Base-by-base conservation (phyloP, 2,329 filamentous ascomycete genomes). In the Pestalotiopsis sp. region DNA sequence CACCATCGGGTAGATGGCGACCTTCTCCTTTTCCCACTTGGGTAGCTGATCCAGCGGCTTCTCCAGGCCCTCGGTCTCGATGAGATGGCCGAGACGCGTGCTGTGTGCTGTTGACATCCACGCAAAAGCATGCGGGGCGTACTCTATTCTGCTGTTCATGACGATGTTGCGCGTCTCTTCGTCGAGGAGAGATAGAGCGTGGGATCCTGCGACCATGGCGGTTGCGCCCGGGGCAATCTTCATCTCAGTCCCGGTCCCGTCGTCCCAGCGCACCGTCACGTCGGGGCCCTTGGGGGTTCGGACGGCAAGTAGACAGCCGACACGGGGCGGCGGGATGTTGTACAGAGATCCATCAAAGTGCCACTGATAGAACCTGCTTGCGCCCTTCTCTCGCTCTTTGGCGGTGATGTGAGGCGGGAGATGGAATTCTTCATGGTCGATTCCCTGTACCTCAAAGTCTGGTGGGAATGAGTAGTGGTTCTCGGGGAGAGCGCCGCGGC, bases 281-380 rank as follows among this genome's bases (percentile, higher is more conserved):
- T 83, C 83, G 38, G 90, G 85, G 4, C 90, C 91, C 20, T 85
- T 83, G 0, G 92, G 92, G 0, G 94, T 92, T 41, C 85, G 84
- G n/a, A 94, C 92, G 0, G 92, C 92, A 68, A 94, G 84, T 25
- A 95, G 85, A 1, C 90, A 90, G 0, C 92, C 95, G 3, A 91
- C 92, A 27, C 90, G 85, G 2, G 92, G 92, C 3, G 92, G 92
- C n/a, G 92, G 88, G 7, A 94, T 85, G 20, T 88, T 91, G 76
- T 94, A 94, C 5, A 94, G 82, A 1, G 92, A 92, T 3, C 92
- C 92, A 74, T 94, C 92, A 66, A 94, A 93, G 77, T 94, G 92
- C 92, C 92, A 94, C 69, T 92, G 85, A 80, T 93, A 94, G 81
- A 93, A 90, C 81, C 81, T 81, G 2, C 85, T 87, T 68, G 76